These are phyloP conservation scores for Picea abies DNA, from an alignment of 83 land plant species.

Conservation along the genomic window DNA sequence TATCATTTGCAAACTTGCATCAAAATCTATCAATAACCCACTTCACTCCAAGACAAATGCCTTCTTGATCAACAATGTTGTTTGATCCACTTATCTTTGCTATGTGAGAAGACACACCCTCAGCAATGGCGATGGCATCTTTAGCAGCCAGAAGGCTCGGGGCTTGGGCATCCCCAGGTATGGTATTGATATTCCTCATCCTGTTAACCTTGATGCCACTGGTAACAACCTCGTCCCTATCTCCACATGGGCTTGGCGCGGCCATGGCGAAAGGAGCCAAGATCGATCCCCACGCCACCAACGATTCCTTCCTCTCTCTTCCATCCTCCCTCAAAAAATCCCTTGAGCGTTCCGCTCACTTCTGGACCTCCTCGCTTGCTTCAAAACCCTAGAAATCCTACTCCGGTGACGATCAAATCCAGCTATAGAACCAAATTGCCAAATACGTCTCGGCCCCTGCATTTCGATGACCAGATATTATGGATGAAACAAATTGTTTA, in stretches of 20 bases:
- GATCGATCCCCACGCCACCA: conserved; percentile 43
- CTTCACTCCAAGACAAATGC: no score
- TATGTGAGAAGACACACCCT: no score
- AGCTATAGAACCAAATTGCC: no score
- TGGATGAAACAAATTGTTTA: no score
- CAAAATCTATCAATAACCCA: no score
- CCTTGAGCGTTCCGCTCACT: conserved; percentile 34
- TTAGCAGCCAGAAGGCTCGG: no score
- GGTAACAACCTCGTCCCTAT: conserved; percentile 20
- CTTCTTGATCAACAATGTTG: no score
- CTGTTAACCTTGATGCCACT: background rate
- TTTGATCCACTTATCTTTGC: no score
- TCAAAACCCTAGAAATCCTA: conserved; percentile 22
- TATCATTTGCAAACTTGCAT: no score
- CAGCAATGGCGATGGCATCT: no score
- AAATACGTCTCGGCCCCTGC: no score
- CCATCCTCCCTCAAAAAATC: conserved; percentile 22
- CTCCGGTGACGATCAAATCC: background rate
- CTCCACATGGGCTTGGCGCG: conserved; percentile 54
- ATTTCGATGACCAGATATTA: no score
- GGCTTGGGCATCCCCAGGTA: background rate
- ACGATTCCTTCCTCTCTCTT: conserved; percentile 34
- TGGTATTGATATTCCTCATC: conserved; percentile 23
- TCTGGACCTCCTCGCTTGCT: conserved; percentile 12
- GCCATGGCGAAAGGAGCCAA: conserved; percentile 42